Evolutionary conservation across 371 early-diverging fungal species (phyloP).

Genomic region (Mortierella sp.): DNA sequence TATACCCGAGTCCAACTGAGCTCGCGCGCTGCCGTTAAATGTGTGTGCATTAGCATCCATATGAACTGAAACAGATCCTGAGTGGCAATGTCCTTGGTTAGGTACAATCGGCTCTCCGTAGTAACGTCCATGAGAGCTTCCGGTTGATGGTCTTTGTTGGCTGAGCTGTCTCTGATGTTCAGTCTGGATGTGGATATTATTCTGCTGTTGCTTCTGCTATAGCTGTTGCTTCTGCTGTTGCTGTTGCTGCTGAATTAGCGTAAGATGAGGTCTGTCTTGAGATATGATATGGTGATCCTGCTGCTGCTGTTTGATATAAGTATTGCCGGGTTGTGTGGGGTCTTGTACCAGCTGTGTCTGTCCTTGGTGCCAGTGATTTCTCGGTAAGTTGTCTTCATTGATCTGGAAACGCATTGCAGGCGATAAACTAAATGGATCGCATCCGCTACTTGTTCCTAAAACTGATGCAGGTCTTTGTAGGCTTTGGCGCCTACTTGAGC

Average conservation of each 20-base stretch:
- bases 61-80: not conserved
- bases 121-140: not conserved
- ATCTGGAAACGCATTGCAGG: not conserved
- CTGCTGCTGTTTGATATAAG: not conserved
- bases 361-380: conserved; percentile 4
- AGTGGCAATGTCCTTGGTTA: conserved; percentile 1
- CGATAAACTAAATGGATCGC: conserved; percentile 6
- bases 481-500: conserved; percentile 51
- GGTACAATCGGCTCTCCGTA: not conserved
- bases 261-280: conserved; percentile 4
- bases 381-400: not conserved
- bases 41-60: not conserved
- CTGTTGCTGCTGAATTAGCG: conserved; percentile 3
- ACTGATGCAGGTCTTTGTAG: conserved; percentile 33
- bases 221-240: no score
- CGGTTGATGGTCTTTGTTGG: conserved; percentile 13
- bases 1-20: not conserved
- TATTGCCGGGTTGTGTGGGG: not conserved
- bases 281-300: not conserved
- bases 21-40: not conserved
- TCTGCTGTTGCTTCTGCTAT: conserved; percentile 18
- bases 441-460: not conserved
- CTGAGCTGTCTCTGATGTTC: conserved; percentile 10
- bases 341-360: not conserved
- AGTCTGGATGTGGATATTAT: conserved; percentile 5